Conservation (phyloP, 495 filamentous ascomycete species). For the Parathielavia hyrcaniae region DNA sequence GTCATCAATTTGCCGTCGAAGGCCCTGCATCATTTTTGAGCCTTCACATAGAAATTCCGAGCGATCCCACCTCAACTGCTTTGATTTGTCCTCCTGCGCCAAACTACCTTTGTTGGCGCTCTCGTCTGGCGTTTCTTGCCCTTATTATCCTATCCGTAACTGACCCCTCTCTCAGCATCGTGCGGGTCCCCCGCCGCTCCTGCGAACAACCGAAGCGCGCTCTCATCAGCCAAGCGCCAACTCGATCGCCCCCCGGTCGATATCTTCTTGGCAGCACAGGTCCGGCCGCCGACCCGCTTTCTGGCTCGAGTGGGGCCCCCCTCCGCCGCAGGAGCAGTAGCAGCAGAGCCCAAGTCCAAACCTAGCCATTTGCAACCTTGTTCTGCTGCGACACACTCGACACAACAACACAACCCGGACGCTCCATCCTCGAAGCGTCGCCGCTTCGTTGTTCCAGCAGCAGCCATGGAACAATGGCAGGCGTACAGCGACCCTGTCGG, state of each 20-base stretch:
- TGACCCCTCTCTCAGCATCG: background rate
- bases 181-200: conserved; percentile 1
- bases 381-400: conserved; percentile 7
- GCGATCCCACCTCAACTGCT: background rate
- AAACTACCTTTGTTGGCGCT: background rate
- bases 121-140: background rate
- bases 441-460: conserved; percentile 8
- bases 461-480: conserved; percentile 56
- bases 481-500: conserved; percentile 42
- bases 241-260: conserved; percentile 5
- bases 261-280: conserved; percentile 1
- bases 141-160: background rate
- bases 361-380: conserved; percentile 1
- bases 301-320: conserved; percentile 12
- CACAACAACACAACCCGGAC: conserved; percentile 2
- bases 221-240: conserved; percentile 6
- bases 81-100: background rate
- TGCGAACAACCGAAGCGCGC: conserved; percentile 4
- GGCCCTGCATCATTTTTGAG: too few species aligned
- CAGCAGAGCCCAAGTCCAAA: conserved; percentile 14
- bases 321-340: background rate
- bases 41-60: too few species aligned
- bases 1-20: background rate
- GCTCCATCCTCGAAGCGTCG: background rate
- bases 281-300: conserved; percentile 5